Conservation (phyloP, 768 basidiomycete species). For the Mycena crocata region DNA sequence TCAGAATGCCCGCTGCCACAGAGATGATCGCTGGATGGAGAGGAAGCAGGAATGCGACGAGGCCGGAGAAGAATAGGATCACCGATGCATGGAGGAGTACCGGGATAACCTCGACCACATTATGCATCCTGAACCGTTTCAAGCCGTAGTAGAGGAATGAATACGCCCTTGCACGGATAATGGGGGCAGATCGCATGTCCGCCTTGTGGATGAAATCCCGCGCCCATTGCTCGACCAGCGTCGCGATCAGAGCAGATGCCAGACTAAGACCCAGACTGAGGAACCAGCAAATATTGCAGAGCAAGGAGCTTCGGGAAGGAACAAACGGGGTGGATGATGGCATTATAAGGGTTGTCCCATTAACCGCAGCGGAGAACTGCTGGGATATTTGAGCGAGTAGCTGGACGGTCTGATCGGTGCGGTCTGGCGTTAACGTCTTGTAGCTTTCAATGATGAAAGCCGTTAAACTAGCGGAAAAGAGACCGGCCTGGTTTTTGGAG, state of each 20-base stretch:
- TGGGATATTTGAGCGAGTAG: not conserved
- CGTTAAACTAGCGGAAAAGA: not conserved
- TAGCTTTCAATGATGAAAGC: not conserved
- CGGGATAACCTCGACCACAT: not conserved
- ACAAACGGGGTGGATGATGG: not conserved
- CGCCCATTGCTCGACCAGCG: constrained; percentile 3
- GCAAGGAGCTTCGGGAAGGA: not conserved
- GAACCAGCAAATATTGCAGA: not conserved
- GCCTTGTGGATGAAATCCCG: not conserved
- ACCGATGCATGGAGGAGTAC: not conserved
- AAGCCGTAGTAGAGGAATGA: not conserved
- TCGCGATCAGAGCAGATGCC: not conserved
- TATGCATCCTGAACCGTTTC: constrained; percentile 3
- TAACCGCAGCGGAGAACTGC: not conserved
- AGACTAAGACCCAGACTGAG: not conserved
- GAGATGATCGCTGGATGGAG: too few relatives aligned
- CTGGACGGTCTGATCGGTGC: not conserved
- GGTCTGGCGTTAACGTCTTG: not conserved
- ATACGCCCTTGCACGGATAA: not conserved
- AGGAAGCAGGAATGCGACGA: not conserved
- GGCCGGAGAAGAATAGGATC: not conserved
- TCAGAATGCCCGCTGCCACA: too few relatives aligned
- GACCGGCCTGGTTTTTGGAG: not conserved
- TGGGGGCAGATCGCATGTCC: not conserved
- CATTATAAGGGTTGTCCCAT: not conserved